Evolutionary conservation across 2,329 filamentous ascomycete species (phyloP), one percentile per base, ranked within the genome.

Genomic region (Colletotrichum endophyticum): DNA sequence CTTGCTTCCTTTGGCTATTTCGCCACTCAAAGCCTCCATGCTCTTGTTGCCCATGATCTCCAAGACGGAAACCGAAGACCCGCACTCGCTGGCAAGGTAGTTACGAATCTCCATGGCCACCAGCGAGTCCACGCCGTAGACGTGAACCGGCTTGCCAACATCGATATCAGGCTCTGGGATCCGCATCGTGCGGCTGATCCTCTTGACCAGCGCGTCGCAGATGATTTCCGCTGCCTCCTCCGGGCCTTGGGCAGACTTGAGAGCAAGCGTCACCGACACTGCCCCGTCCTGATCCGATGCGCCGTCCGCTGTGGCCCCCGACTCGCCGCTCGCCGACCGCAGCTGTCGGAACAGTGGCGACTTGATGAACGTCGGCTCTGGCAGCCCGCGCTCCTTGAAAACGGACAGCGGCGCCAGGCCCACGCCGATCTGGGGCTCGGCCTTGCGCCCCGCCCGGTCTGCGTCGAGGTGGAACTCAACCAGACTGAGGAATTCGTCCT

Each of bases 401-500:
- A 69, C 66, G 32, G 66, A 69, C 53, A 69, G 66, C 32, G 66
- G 66, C 2, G 66, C 66, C 0, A 69, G 16, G 25, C 66, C 66
- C n/a, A 69, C 66, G 49, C 16, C 66, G 53, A 69, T 69, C 49
- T 69, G 66, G 22, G 66, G 66, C 22, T 22, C 30, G 53, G 28
- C 53, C 16, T 36, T 56, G 53, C 5, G 0, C 15, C 16, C 22
- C 0, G 53, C 66, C 6, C 66, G 22, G 9, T 44, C 53, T 9
- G 66, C 53, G 66, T 69, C 66, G 66, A 69, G 66, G 49, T 69
- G 66, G 53, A 69, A 69, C 28, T 69, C 66, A 12, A 69, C 16
- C 16, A 69, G 11, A 9, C 53, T 61, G 66, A 69, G 66, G 66
- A 85, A 62, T n/a, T 62, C 57, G 28, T 62, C 57, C 57, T 62